These are phyloP conservation scores for Rhodomyrtus tomentosa DNA, from an alignment of 345 rosid species.

Conservation along the genomic window DNA sequence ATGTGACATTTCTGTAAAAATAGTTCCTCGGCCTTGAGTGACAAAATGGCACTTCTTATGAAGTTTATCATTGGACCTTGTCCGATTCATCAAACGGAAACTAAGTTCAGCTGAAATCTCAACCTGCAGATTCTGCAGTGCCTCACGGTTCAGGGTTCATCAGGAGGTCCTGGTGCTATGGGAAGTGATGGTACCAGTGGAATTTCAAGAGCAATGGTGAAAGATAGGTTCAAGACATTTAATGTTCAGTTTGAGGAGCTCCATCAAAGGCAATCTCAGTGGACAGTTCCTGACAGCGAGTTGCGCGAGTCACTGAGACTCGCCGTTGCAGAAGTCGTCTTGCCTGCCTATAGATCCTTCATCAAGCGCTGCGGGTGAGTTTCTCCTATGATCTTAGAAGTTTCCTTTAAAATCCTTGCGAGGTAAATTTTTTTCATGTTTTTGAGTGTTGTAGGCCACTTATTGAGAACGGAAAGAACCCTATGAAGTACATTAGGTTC, in stretches of 20 bases:
- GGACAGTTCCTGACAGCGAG: conserved; percentile 98
- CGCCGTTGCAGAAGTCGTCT: conserved; percentile 93
- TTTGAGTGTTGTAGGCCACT: conserved; percentile 40
- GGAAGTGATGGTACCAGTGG: conserved; percentile 24
- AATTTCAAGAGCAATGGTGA: conserved; percentile 62
- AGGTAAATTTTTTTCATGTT: neutral
- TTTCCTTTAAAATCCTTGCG: neutral
- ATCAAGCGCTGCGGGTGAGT: conserved; percentile 71
- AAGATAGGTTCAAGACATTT: conserved; percentile 91
- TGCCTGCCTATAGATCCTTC: conserved; percentile 95
- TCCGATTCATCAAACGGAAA: neutral
- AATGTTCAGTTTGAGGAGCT: conserved; percentile 83
- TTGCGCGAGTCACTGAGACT: conserved; percentile 83
- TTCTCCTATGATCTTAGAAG: neutral
- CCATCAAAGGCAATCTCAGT: conserved; percentile 87
- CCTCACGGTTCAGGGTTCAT: conserved; percentile 49
- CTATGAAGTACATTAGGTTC: conserved; percentile 72
- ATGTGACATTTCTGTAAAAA: neutral
- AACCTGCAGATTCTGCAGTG: conserved; percentile 84
- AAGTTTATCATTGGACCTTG: neutral
- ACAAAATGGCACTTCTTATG: neutral
- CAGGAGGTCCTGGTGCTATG: conserved; percentile 11
- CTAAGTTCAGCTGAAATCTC: neutral
- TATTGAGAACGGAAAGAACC: conserved; percentile 82
- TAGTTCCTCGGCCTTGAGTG: neutral